These are phyloP conservation scores for Boletus chippewaensis DNA, from an alignment of 1,284 basidiomycete genomes.

Conservation along the genomic window DNA sequence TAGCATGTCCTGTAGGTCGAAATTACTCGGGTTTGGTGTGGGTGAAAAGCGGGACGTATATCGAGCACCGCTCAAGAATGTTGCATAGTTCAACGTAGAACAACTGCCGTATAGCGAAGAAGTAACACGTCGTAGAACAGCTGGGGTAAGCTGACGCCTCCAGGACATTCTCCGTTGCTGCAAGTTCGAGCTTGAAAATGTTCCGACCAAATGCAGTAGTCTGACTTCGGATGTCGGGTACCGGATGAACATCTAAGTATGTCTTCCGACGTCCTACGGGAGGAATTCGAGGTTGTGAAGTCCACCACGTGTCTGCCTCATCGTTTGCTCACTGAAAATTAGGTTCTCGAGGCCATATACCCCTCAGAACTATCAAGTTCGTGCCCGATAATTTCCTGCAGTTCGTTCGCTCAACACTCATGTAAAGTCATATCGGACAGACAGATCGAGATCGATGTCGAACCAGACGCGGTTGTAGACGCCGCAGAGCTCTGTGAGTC, in stretches of 20 bases:
- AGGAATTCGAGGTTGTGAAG: constrained; percentile 79
- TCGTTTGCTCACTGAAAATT: constrained; percentile 14
- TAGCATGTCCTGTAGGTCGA: constrained; percentile 17
- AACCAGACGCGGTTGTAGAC: constrained; percentile 75
- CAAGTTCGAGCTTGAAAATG: constrained; percentile 8
- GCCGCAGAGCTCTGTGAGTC: constrained; percentile 54
- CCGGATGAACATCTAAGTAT: constrained; percentile 46
- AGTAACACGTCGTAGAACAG: constrained; percentile 13
- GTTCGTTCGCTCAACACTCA: constrained; percentile 43
- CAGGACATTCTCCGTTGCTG: constrained; percentile 20
- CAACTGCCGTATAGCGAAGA: not conserved
- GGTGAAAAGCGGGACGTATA: constrained; percentile 8
- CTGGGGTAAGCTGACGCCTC: constrained; percentile 16
- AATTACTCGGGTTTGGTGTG: not conserved
- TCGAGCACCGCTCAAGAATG: constrained; percentile 7
- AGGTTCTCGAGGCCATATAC: constrained; percentile 96
- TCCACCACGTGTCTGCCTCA: constrained; percentile 5
- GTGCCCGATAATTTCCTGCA: constrained; percentile 36
- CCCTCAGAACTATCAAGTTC: constrained; percentile 87
- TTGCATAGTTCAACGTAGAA: not conserved
- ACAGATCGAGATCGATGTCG: constrained; percentile 78
- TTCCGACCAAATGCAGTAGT: constrained; percentile 17
- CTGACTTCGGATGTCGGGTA: constrained; percentile 24
- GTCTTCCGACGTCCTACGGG: constrained; percentile 54
- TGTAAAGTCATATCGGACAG: constrained; percentile 78